phyloP scores from a whole-genome alignment of 208 protist species.

The Leishmania braziliensis region DNA sequence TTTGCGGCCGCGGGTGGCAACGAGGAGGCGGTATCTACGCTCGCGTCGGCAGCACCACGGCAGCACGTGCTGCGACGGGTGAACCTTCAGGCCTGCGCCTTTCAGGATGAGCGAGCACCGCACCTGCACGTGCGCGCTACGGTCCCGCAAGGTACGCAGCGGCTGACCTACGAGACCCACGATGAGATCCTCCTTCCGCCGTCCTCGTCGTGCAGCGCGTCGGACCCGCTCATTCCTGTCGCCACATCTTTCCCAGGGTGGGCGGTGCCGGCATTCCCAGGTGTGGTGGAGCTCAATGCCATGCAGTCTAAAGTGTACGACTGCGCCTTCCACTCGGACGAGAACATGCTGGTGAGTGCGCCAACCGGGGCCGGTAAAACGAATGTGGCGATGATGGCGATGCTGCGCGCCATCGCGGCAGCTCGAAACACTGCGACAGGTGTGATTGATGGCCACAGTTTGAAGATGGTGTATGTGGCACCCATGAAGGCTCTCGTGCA shows the following conservation, averaged over 20 bases:
- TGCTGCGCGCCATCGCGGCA: constrained; percentile 92
- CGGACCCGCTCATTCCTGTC: constrained; percentile 36
- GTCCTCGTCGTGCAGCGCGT: constrained; percentile 51
- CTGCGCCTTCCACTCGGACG: constrained; percentile 90
- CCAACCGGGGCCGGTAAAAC: constrained; percentile 99
- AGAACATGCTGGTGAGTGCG: constrained; percentile 99
- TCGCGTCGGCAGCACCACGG: constrained; percentile 23
- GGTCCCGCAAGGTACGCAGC: constrained; percentile 74
- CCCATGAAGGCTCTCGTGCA: constrained; percentile 99
- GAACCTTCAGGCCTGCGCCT: constrained; percentile 74
- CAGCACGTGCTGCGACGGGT: constrained; percentile 64
- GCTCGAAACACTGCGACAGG: constrained; percentile 21
- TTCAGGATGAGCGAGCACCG: constrained; percentile 83
- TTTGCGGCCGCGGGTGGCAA: background rate
- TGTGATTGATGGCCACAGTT: constrained; percentile 33
- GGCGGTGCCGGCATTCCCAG: constrained; percentile 62
- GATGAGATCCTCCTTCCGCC: constrained; percentile 85
- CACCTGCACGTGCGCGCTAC: constrained; percentile 66
- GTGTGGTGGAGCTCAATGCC: constrained; percentile 92
- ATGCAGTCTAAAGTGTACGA: constrained; percentile 97
- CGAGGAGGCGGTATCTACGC: constrained; percentile 8
- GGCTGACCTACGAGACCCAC: constrained; percentile 81
- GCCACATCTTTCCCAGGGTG: constrained; percentile 63
- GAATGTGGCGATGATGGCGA: constrained; percentile 99
- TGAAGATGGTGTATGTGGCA: constrained; percentile 99